phyloP scores from a whole-genome alignment of 2,329 filamentous ascomycete genomes.

The Penicillium sp. region DNA sequence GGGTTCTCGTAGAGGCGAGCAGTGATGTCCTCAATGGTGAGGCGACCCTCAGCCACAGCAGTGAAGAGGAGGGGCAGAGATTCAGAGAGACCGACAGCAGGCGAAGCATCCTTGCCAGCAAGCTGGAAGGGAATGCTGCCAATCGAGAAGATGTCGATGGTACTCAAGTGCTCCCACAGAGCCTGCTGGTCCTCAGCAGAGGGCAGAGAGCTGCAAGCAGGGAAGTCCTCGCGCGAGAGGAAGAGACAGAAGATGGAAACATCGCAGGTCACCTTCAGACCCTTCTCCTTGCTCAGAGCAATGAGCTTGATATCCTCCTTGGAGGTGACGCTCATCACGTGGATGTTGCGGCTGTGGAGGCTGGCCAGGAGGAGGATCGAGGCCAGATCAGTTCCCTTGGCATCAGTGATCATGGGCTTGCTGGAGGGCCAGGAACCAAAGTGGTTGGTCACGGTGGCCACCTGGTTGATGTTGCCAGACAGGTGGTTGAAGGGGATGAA shows the following conservation, averaged over 20 bases:
- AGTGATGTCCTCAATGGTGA: conserved; percentile 74
- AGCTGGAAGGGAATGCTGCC: conserved; percentile 78
- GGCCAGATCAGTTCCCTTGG: conserved; percentile 77
- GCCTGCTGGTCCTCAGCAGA: conserved; percentile 71
- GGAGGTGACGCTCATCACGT: conserved; percentile 78
- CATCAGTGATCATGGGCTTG: conserved; percentile 81
- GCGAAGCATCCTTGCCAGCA: conserved; percentile 59
- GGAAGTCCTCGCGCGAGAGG: conserved; percentile 70
- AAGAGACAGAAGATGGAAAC: conserved; percentile 80
- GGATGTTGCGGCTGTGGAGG: conserved; percentile 74
- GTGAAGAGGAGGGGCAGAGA: conserved; percentile 73
- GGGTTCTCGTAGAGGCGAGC: conserved; percentile 73
- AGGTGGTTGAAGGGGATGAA: conserved; percentile 83
- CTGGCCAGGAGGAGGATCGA: conserved; percentile 76
- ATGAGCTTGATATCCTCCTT: conserved; percentile 79
- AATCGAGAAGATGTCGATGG: conserved; percentile 77
- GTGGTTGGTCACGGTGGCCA: conserved; percentile 75
- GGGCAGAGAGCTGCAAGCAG: conserved; percentile 62
- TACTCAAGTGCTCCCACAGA: conserved; percentile 71
- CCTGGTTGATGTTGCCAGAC: conserved; percentile 81
- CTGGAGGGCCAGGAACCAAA: conserved; percentile 75
- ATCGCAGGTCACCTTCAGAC: conserved; percentile 79
- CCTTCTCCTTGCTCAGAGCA: conserved; percentile 75
- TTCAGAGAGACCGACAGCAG: conserved; percentile 69
- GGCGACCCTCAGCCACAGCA: conserved; percentile 70